Percentiles rank a stretch among this genome's conserved stretches.
phyloP scores from a whole-genome alignment of 208 protist species.

The Leishmania amazonensis region DNA sequence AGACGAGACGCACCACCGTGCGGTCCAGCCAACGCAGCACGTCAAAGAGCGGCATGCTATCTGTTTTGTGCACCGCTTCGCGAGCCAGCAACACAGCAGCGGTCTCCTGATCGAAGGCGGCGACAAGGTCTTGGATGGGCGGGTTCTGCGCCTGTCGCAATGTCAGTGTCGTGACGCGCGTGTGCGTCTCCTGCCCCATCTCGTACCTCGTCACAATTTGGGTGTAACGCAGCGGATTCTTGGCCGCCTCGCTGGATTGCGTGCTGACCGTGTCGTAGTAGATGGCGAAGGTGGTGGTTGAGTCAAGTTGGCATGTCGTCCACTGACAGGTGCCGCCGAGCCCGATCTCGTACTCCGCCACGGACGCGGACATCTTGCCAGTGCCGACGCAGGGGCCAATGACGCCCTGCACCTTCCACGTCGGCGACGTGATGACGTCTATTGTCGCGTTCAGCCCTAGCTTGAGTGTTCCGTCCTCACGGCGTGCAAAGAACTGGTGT shows the following conservation, averaged over 20 bases:
- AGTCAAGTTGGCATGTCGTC: constrained; percentile 95
- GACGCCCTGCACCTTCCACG: constrained; percentile 96
- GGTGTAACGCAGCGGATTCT: constrained; percentile 66
- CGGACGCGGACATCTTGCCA: constrained; percentile 90
- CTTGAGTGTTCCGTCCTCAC: constrained; percentile 68
- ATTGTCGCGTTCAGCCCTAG: constrained; percentile 96
- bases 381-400: constrained; percentile 93
- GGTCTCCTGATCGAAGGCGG: constrained; percentile 98
- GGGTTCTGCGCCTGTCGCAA: constrained; percentile 53
- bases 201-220: constrained; percentile 98
- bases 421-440: constrained; percentile 95
- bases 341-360: constrained; percentile 94
- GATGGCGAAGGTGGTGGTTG: constrained; percentile 93
- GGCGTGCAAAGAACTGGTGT: constrained; percentile 86
- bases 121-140: constrained; percentile 64
- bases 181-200: constrained; percentile 69
- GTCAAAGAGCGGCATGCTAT: constrained; percentile 96
- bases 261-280: constrained; percentile 96
- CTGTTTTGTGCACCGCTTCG: constrained; percentile 95
- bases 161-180: constrained; percentile 90
- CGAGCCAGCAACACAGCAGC: constrained; percentile 97
- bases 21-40: constrained; percentile 99
- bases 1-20: constrained; percentile 97
- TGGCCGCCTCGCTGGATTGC: constrained; percentile 32
- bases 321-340: constrained; percentile 97